Evolutionary conservation across 1,139 yeast genomes (phyloP), one percentile per base, ranked within the genome.

Genomic region (Pichia sp.): DNA sequence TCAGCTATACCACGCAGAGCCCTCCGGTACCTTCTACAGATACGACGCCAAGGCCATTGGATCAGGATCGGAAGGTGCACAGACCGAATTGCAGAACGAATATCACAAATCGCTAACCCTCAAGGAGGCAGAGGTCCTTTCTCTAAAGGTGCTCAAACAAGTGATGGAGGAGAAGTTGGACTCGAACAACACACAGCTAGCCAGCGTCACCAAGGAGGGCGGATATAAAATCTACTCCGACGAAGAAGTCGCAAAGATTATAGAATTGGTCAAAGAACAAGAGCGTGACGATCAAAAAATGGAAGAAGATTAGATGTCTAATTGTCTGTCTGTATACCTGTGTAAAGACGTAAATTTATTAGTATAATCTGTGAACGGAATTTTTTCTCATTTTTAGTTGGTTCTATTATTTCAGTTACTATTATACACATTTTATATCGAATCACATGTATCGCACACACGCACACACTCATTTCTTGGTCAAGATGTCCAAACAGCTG

Each of bases 101-200:
- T 95, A 95, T 74, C 98, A 93, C 73, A 87, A 91, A 65, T 88
- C 96, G 24, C 77, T 95, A 66, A 90, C 98, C n/a, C 77, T 93
- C 66, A 83, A 85, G 64, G 99, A 95, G 69, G 99, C 98, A 8
- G 99, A 95, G 75, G 74, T 88, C 50, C 78, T 95, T 68, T 87
- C 93, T 12, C 80, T 95, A 68, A 92, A 92, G 76, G 89, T 89
- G 55, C 80, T 95, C 66, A 92, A 92, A 71, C 99, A 95, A 73
- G 99, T 95, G 50, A 95, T 95, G 99, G 99, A 95, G 75, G 99
- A 95, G 73, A 93, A 93, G 73, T 78, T 95, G 67, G 98, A 95
- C 71, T 87, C 95, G 59, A 89, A 87, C 65, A 95, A 95, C 70
- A 97, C 97, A 42, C 99, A 95, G 75, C 80, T 95, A 67, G 95